A percentile compares a stretch with the other conserved stretches of the same genome.
These are phyloP conservation scores for Aspergillus sp. DNA, from an alignment of 2,329 filamentous ascomycete genomes.

Conservation along the genomic window DNA sequence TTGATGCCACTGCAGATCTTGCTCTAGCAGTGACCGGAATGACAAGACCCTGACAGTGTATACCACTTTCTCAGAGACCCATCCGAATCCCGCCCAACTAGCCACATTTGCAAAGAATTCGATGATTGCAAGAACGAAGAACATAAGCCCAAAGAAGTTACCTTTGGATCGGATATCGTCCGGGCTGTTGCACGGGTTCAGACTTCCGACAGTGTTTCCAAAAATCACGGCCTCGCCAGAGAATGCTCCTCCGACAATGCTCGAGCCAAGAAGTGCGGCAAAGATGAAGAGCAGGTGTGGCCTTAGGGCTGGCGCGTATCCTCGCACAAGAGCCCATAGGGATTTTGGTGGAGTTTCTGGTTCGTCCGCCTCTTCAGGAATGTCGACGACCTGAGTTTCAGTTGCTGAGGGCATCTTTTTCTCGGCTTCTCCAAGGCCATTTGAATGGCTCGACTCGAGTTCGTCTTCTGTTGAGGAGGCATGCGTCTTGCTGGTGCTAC, in stretches of 20 bases:
- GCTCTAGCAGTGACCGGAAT: constrained; percentile 67
- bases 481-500: constrained; percentile 34
- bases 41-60: constrained; percentile 67
- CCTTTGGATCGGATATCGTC: constrained; percentile 55
- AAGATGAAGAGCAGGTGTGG: constrained; percentile 51
- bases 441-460: constrained; percentile 20
- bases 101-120: constrained; percentile 65
- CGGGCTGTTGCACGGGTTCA: constrained; percentile 59
- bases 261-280: constrained; percentile 55
- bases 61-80: constrained; percentile 66
- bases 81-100: constrained; percentile 63
- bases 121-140: constrained; percentile 64
- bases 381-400: constrained; percentile 23
- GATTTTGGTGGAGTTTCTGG: constrained; percentile 32
- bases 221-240: constrained; percentile 64
- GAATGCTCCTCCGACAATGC: constrained; percentile 62
- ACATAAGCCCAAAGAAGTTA: constrained; percentile 60
- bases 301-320: constrained; percentile 32
- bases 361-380: constrained; percentile 33
- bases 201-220: constrained; percentile 61
- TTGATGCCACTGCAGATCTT: constrained; percentile 74
- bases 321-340: constrained; percentile 32
- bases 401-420: constrained; percentile 21
- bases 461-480: constrained; percentile 31
- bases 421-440: constrained; percentile 17